Conservation (phyloP, 140 eudicot genomes). For the Artemisia princeps region DNA sequence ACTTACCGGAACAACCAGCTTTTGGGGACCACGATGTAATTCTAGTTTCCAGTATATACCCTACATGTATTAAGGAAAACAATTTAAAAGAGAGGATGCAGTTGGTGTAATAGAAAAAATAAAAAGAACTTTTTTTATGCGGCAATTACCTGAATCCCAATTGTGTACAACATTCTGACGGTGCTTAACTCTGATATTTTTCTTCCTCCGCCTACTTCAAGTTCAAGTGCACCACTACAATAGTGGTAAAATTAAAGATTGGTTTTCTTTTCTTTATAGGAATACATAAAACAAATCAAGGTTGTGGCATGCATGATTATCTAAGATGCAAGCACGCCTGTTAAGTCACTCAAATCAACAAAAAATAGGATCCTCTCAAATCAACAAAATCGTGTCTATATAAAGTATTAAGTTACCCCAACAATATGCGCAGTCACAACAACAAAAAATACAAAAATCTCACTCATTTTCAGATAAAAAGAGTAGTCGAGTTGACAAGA, state of each 20-base stretch:
- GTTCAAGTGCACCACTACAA: constrained; percentile 68
- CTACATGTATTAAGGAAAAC: constrained; percentile 28
- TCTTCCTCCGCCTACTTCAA: constrained; percentile 98
- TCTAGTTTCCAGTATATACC: constrained; percentile 85
- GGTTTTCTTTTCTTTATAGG: no score
- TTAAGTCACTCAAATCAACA: no score
- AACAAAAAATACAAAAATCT: not conserved
- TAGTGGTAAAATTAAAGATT: not conserved
- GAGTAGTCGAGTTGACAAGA: not conserved
- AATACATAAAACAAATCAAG: not conserved
- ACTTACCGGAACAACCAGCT: constrained; percentile 93
- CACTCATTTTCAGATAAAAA: not conserved
- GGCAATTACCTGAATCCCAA: constrained; percentile 67
- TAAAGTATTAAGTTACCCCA: no score
- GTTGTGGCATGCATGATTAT: no score
- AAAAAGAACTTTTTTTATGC: not conserved
- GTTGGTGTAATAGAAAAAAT: not conserved
- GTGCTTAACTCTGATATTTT: constrained; percentile 75
- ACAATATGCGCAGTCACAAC: not conserved
- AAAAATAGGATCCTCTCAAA: no score
- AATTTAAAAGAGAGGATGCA: not conserved
- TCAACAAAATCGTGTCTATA: not conserved
- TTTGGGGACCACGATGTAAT: constrained; percentile 85
- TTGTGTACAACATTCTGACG: constrained; percentile 71
- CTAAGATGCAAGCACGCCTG: no score